Evolutionary conservation across 2,329 filamentous ascomycete genomes (phyloP).

Genomic region (Fonsecaea pedrosoi): DNA sequence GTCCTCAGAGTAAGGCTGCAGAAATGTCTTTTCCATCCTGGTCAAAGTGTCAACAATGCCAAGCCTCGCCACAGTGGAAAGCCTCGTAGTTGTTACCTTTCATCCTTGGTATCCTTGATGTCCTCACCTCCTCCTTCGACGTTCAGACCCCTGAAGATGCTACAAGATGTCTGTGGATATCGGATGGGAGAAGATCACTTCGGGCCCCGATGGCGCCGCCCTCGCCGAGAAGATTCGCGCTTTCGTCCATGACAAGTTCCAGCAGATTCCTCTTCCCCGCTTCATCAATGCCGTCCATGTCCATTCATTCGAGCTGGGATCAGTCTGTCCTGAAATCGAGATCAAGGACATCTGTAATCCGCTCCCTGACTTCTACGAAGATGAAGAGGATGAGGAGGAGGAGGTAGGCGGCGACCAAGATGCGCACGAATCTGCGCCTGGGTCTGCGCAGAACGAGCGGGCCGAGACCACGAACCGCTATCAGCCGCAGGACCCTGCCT

Average conservation of each 20-base stretch:
- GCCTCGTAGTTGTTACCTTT: neutral
- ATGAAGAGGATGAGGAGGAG: conserved; percentile 64
- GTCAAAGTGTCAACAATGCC: neutral
- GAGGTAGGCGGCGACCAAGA: conserved; percentile 44
- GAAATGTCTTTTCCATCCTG: neutral
- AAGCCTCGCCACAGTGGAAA: neutral
- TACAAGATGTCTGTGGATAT: conserved; percentile 89
- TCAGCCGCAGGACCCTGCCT: neutral
- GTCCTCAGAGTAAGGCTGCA: neutral
- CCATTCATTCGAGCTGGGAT: conserved; percentile 91
- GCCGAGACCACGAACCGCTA: neutral
- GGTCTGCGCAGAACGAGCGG: neutral
- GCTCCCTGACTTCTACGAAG: conserved; percentile 93
- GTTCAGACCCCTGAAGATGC: neutral
- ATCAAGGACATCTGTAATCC: conserved; percentile 98
- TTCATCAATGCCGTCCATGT: conserved; percentile 97
- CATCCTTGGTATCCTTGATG: too few relatives aligned
- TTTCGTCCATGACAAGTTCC: conserved; percentile 96
- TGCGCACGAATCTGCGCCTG: conserved; percentile 1
- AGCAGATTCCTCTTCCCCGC: conserved; percentile 85
- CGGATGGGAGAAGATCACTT: conserved; percentile 92
- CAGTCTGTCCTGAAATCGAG: conserved; percentile 79
- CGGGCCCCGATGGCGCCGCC: conserved; percentile 82
- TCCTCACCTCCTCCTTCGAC: neutral
- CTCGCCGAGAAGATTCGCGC: conserved; percentile 85